A percentile compares a stretch with the other conserved stretches of the same genome.
phyloP scores from a whole-genome alignment of 2,329 filamentous ascomycete species.

The Epichloe coenophiala region DNA sequence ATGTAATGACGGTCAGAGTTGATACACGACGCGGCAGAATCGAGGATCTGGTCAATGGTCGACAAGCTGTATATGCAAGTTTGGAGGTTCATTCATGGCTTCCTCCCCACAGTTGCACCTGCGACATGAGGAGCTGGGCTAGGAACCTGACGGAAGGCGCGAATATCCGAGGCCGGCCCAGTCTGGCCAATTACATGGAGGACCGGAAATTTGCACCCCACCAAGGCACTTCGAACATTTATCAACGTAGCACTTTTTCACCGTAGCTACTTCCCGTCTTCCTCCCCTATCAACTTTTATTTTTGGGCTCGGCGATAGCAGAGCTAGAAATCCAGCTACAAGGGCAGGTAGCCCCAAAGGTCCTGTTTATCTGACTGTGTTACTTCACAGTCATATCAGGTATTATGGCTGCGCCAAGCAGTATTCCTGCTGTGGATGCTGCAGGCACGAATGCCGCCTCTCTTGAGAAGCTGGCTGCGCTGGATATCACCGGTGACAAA shows the following conservation, averaged over 20 bases:
- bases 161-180: constrained; percentile 3
- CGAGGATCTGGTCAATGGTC: neutral
- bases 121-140: neutral
- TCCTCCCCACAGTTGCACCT: neutral
- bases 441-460: constrained; percentile 9
- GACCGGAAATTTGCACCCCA: neutral
- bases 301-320: neutral
- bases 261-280: neutral
- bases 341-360: neutral
- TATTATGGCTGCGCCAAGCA: constrained; percentile 9
- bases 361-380: neutral
- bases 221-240: neutral
- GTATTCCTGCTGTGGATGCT: constrained; percentile 9
- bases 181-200: neutral
- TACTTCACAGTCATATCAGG: neutral
- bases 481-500: constrained; percentile 9
- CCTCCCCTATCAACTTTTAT: neutral
- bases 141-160: neutral
- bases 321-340: neutral
- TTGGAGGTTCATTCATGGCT: neutral
- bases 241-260: neutral
- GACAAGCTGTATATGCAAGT: neutral
- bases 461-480: constrained; percentile 12
- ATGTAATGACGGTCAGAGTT: neutral
- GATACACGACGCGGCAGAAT: neutral